Evolutionary conservation across 2,329 filamentous ascomycete genomes (phyloP).

Genomic region (Pseudogymnoascus sp.): DNA sequence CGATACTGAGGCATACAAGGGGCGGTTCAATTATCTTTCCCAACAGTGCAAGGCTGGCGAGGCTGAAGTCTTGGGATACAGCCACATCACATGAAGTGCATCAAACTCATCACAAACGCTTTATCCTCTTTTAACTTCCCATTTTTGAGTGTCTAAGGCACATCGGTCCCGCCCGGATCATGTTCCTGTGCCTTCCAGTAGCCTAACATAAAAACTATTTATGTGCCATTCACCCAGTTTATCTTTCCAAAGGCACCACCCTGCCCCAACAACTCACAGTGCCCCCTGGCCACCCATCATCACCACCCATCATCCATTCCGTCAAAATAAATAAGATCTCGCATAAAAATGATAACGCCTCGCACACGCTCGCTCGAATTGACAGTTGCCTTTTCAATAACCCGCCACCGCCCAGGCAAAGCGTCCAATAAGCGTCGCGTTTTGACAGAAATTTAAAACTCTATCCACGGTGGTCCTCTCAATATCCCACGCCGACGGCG

Average conservation of each 20-base stretch:
- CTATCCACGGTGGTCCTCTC: background rate
- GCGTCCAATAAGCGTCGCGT: slow-evolving; percentile 4
- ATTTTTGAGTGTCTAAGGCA: background rate
- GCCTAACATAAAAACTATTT: background rate
- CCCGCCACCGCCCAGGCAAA: slow-evolving; percentile 3
- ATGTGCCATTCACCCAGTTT: background rate
- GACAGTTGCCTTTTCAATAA: background rate
- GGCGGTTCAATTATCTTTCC: background rate
- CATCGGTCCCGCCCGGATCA: background rate
- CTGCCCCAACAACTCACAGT: background rate
- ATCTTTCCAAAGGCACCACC: background rate
- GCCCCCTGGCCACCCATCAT: background rate
- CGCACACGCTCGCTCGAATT: slow-evolving; percentile 6
- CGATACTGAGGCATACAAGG: no score
- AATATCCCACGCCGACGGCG: background rate
- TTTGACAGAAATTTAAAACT: slow-evolving; percentile 1
- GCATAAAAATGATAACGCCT: slow-evolving; percentile 4
- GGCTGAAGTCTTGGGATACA: background rate
- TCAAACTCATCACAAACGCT: background rate
- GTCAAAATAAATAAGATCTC: background rate
- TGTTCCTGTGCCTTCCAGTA: background rate
- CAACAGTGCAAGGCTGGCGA: background rate
- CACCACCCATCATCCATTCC: background rate
- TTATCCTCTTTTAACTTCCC: background rate
- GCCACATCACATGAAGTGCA: background rate